Evolutionary conservation across 768 basidiomycete species (phyloP).

Genomic region (Kwoniella botswanensis): DNA sequence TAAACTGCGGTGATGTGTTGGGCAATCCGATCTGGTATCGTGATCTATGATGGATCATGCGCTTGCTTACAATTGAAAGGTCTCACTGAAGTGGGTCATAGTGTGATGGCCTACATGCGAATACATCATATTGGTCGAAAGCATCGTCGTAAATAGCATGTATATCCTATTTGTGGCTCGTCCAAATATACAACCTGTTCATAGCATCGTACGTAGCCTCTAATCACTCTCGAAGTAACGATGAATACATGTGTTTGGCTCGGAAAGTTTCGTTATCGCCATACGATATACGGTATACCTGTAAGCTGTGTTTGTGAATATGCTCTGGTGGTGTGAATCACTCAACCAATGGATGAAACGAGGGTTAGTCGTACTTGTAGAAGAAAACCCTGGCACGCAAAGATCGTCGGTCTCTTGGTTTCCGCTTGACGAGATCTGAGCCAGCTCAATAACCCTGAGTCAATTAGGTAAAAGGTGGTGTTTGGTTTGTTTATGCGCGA

Average conservation of each 20-base stretch:
- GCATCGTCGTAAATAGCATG: neutral
- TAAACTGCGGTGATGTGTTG: too few species aligned
- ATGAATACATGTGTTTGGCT: neutral
- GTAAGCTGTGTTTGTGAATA: neutral
- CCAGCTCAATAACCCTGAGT: neutral
- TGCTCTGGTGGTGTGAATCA: neutral
- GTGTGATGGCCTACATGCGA: neutral
- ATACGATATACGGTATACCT: neutral
- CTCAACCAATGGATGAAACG: constrained; percentile 8
- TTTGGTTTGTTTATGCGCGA: constrained; percentile 4
- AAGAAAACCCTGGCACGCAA: constrained; percentile 8
- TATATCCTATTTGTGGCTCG: neutral
- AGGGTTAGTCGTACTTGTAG: neutral
- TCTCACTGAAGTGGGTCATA: neutral
- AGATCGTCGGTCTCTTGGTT: constrained; percentile 10
- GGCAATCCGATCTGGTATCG: too few species aligned
- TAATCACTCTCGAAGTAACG: neutral
- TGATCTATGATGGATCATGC: too few species aligned
- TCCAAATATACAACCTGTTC: neutral
- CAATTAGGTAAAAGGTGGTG: neutral
- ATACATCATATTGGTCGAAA: neutral
- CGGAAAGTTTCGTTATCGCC: constrained; percentile 1
- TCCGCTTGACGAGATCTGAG: too few species aligned
- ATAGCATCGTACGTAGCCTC: neutral
- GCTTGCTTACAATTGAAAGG: too few species aligned